Evolutionary conservation across 257 asterid species (phyloP), one percentile per base, ranked within the genome.

Genomic region (Fraxinus anomala): DNA sequence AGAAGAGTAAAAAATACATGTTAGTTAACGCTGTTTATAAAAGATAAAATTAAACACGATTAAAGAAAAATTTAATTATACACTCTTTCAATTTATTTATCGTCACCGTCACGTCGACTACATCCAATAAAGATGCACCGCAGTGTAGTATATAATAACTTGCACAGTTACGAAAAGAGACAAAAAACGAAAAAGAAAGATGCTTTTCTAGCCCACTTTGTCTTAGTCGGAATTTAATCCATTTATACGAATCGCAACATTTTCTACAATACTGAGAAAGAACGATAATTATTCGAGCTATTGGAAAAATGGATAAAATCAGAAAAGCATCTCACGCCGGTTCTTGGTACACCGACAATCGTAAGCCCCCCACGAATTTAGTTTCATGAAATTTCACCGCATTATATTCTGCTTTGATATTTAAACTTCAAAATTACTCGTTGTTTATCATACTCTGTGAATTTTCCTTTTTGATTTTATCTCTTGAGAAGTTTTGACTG

Each of bases 321-420:
- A 83, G 99, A 82, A 85, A 88, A 86, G 92, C 99, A 70, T 93
- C 97, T 66, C 99, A 96, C 81, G 97, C 99, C 47, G 99, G 99
- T 85, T 96, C 99, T 11, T 96, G 97, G 99, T 95, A 95, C 92
- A 87, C 97, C 77, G 97, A 93, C 80, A 84, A 96, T 75, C 95
- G 99, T 93, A 85, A 85, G 96, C 85, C 33, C 85, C 33, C 59
- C 78, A 79, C 74, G 19, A 73, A 16, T 76, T 39, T 31, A 44
- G 31, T 66, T 74, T 16, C 40, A 30, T 31, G 14, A 28, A n/a
- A 66, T 23, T 81, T 75, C 36, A 14, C 24, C 28, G 21, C 23
- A 56, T 33, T 31, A 65, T 30, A n/a, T 10, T 23, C 67, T 63
- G 24, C 30, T 63, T 26, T 24, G 34, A 26, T 24, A n/a, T 63